These are phyloP conservation scores for Calocybe indica DNA, from an alignment of 768 basidiomycete species.

Conservation along the genomic window DNA sequence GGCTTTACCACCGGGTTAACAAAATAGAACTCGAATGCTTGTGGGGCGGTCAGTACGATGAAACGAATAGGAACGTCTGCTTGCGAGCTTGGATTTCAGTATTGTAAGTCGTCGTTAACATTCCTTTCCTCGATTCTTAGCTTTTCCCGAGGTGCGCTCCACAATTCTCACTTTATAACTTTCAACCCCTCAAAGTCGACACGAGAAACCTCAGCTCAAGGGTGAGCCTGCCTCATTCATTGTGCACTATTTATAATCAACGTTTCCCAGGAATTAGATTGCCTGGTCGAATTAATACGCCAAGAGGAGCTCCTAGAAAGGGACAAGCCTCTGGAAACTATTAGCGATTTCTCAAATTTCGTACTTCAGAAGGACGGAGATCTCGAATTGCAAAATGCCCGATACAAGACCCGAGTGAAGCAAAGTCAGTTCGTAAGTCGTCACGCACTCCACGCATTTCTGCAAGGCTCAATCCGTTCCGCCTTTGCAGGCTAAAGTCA, in stretches of 20 bases:
- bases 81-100: constrained; percentile 35
- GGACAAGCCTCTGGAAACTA: constrained; percentile 23
- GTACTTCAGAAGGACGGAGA: constrained; percentile 18
- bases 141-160: constrained; percentile 16
- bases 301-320: constrained; percentile 27
- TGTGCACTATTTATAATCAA: neutral
- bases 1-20: constrained; percentile 9
- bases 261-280: constrained; percentile 21
- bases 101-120: constrained; percentile 15
- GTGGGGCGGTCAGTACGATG: constrained; percentile 21
- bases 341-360: constrained; percentile 26
- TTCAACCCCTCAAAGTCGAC: constrained; percentile 10
- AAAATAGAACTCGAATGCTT: constrained; percentile 16
- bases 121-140: neutral
- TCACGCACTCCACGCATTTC: neutral
- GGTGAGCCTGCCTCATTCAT: constrained; percentile 10
- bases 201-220: constrained; percentile 12
- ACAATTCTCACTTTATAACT: constrained; percentile 6
- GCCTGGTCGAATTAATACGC: constrained; percentile 21
- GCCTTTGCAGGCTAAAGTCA: constrained; percentile 21
- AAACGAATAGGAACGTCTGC: constrained; percentile 18
- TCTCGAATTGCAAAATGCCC: constrained; percentile 26
- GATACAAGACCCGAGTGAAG: constrained; percentile 36
- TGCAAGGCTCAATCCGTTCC: neutral
- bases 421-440: constrained; percentile 27